Conservation (phyloP, 805 yeast species). For the Cyberlindnera lachancei region DNA sequence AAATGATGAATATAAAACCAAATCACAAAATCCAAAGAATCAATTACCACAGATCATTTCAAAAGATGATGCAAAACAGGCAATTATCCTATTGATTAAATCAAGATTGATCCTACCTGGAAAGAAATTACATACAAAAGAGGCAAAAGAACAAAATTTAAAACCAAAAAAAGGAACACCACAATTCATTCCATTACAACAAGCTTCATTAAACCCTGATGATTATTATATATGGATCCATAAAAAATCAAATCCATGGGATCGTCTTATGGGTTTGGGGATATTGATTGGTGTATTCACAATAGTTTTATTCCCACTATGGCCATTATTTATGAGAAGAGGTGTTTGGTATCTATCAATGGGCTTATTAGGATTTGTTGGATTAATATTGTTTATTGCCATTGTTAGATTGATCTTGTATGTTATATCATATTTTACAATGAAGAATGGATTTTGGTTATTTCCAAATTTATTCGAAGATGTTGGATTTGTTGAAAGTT, state of each 20-base stretch:
- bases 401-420: constrained; percentile 71
- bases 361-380: constrained; percentile 65
- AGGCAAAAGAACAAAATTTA: constrained; percentile 54
- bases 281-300: constrained; percentile 57
- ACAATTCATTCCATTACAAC: constrained; percentile 44
- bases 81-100: constrained; percentile 62
- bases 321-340: constrained; percentile 86
- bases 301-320: constrained; percentile 78
- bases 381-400: constrained; percentile 69
- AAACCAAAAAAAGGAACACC: constrained; percentile 59
- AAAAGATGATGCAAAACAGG: constrained; percentile 50
- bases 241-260: constrained; percentile 51
- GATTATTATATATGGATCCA: constrained; percentile 82
- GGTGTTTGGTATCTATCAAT: constrained; percentile 90
- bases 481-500: constrained; percentile 88
- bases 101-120: constrained; percentile 72
- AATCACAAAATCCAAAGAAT: constrained; percentile 39
- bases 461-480: constrained; percentile 95
- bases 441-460: constrained; percentile 82
- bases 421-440: constrained; percentile 45
- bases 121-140: constrained; percentile 60
- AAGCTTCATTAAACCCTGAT: constrained; percentile 55
- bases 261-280: constrained; percentile 29
- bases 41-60: constrained; percentile 41
- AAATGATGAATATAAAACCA: constrained; percentile 59